Evolutionary conservation across 441 rosid species (phyloP), one percentile per base, ranked within the genome.

Genomic region (Brassica hybrid): DNA sequence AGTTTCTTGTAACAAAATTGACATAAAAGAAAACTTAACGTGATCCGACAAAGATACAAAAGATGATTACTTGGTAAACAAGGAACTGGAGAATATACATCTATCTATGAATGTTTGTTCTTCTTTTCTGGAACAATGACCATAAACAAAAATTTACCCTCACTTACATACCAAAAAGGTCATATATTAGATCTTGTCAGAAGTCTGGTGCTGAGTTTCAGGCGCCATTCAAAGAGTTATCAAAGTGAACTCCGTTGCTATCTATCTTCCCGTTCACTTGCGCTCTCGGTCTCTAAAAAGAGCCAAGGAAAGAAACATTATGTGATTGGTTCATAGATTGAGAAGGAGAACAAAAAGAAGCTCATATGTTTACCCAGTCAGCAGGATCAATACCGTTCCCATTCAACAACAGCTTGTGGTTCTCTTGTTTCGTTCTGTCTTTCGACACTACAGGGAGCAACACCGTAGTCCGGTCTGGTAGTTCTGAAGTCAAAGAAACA

Each of bases 181-280:
- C 79, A 36, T 19, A 34, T 32, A 45, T 38, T 18, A 32, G 60
- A 56, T 56, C 50, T 14, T 70, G 34, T 27, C 12, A 7, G 2
- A 59, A 77, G 7, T 48, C 36, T 2, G 23, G 56, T 41, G 25
- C 1, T n/a, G 13, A 9, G 14, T 58, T 85, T 90, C 89, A 96
- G 6, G 86, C 91, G 27, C 97, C 98, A 57, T 94, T 94, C 91
- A 87, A 84, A 17, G 87, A 83, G 32, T 85, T 83, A 83, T 93
- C 95, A 0, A 73, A 83, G 82, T 86, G 90, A 65, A 78, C 84
- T 30, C 80, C 86, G 19, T 91, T 92, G 66, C 84, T 84, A 73
- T 94, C 97, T 76, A 67, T 85, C 94, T 94, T 96, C 74, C 98
- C 98, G 67, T 94, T 96, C 63, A 90, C 89, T 76, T 90, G 98